phyloP scores from a whole-genome alignment of 768 basidiomycete genomes.

The Lactarius tabidus region DNA sequence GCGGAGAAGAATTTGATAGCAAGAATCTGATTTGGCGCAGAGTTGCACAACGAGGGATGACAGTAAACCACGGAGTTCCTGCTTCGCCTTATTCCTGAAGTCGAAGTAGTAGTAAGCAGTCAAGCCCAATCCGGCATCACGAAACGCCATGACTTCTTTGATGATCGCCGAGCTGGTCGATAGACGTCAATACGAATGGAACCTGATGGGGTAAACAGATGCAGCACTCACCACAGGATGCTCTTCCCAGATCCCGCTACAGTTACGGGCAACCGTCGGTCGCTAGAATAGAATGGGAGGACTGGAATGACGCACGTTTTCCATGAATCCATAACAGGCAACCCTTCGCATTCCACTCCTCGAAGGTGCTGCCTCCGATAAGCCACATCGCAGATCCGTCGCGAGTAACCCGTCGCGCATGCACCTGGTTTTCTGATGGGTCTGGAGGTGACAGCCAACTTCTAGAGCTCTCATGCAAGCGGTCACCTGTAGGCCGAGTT shows the following conservation, averaged over 20 bases:
- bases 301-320: background rate
- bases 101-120: too few relatives aligned
- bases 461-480: background rate
- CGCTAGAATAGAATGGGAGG: too few relatives aligned
- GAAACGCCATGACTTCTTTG: too few relatives aligned
- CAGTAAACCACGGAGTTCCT: too few relatives aligned
- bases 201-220: rapidly evolving
- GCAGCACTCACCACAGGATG: background rate
- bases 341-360: too few relatives aligned
- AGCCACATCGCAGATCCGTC: too few relatives aligned
- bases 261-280: background rate
- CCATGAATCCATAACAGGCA: too few relatives aligned
- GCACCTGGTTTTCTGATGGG: conserved; percentile 6
- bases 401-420: background rate
- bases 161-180: background rate
- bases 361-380: too few relatives aligned
- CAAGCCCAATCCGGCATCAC: too few relatives aligned
- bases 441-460: conserved; percentile 12
- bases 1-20: too few relatives aligned
- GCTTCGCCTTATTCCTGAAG: too few relatives aligned
- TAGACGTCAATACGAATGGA: background rate
- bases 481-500: background rate
- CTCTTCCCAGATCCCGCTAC: background rate
- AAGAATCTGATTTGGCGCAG: conserved; percentile 3
- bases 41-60: too few relatives aligned